Conservation (phyloP, 2,329 filamentous ascomycete species). For the Claviceps humidiphila region DNA sequence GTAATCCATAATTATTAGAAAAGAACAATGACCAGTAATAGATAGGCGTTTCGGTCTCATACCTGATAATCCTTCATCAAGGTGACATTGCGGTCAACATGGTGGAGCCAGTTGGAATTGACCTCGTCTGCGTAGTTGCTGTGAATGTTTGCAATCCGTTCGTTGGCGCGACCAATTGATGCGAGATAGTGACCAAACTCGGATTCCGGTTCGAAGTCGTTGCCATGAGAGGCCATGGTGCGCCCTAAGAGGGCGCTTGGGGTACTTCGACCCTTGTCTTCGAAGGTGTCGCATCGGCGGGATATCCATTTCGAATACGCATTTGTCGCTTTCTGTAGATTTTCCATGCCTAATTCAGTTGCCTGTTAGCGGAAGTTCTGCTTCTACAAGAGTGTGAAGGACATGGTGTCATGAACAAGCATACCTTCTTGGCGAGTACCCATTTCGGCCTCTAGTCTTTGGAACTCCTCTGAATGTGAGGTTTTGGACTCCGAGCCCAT, state of each 20-base stretch:
- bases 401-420: neutral
- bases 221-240: slow-evolving; percentile 77
- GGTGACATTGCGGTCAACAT: slow-evolving; percentile 73
- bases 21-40: neutral
- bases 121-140: slow-evolving; percentile 69
- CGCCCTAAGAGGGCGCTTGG: slow-evolving; percentile 69
- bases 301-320: slow-evolving; percentile 79
- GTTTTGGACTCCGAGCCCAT: slow-evolving; percentile 90
- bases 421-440: slow-evolving; percentile 73
- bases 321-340: slow-evolving; percentile 74
- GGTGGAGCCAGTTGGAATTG: slow-evolving; percentile 77
- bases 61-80: slow-evolving; percentile 99
- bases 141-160: slow-evolving; percentile 73
- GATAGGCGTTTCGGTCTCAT: slow-evolving; percentile 15
- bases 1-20: neutral
- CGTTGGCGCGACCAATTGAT: slow-evolving; percentile 70
- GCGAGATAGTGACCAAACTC: slow-evolving; percentile 82
- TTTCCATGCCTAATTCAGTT: slow-evolving; percentile 60
- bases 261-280: slow-evolving; percentile 78
- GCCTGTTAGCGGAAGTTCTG: neutral
- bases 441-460: slow-evolving; percentile 82
- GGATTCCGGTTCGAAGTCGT: slow-evolving; percentile 83
- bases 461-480: slow-evolving; percentile 79
- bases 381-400: too few species aligned
- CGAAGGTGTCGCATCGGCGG: slow-evolving; percentile 62